Conservation (phyloP, 805 yeast species). For the Nakazawaea laoshanensis region DNA sequence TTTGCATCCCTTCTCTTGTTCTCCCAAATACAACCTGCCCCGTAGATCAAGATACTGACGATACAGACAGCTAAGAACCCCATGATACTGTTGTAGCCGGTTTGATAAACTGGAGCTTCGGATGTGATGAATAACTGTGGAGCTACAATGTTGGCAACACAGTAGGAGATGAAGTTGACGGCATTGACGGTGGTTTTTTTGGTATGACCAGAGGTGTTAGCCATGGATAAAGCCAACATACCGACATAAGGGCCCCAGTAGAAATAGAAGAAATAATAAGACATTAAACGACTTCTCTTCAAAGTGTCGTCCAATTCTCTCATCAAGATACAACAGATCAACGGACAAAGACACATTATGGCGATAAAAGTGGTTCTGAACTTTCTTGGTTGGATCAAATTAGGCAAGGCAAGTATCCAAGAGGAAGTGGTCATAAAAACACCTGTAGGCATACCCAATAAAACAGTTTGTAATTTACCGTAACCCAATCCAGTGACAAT, state of each 20-base stretch:
- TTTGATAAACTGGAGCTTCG: slow-evolving; percentile 34
- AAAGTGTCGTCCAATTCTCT: slow-evolving; percentile 15
- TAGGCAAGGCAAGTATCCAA: slow-evolving; percentile 18
- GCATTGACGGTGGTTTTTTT: slow-evolving; percentile 40
- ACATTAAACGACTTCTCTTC: slow-evolving; percentile 24
- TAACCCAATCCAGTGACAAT: slow-evolving; percentile 23
- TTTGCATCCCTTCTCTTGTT: slow-evolving; percentile 10
- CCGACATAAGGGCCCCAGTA: slow-evolving; percentile 15
- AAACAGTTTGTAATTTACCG: slow-evolving; percentile 12
- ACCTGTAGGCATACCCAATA: slow-evolving; percentile 17
- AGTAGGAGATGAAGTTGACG: slow-evolving; percentile 34
- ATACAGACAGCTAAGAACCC: slow-evolving; percentile 7
- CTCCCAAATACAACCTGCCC: slow-evolving; percentile 9
- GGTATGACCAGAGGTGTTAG: slow-evolving; percentile 39
- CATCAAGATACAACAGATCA: slow-evolving; percentile 14
- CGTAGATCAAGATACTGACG: slow-evolving; percentile 9
- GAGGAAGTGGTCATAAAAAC: slow-evolving; percentile 13
- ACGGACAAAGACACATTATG: slow-evolving; percentile 11
- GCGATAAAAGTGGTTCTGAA: slow-evolving; percentile 13
- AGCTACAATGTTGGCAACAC: slow-evolving; percentile 42
- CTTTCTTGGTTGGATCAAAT: slow-evolving; percentile 9
- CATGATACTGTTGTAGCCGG: slow-evolving; percentile 17
- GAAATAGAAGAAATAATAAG: slow-evolving; percentile 16
- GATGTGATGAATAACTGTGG: slow-evolving; percentile 46
- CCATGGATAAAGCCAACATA: slow-evolving; percentile 21